Evolutionary conservation across 2,329 filamentous ascomycete genomes (phyloP), one percentile per base, ranked within the genome.

Genomic region (Davidsoniella eucalypti): DNA sequence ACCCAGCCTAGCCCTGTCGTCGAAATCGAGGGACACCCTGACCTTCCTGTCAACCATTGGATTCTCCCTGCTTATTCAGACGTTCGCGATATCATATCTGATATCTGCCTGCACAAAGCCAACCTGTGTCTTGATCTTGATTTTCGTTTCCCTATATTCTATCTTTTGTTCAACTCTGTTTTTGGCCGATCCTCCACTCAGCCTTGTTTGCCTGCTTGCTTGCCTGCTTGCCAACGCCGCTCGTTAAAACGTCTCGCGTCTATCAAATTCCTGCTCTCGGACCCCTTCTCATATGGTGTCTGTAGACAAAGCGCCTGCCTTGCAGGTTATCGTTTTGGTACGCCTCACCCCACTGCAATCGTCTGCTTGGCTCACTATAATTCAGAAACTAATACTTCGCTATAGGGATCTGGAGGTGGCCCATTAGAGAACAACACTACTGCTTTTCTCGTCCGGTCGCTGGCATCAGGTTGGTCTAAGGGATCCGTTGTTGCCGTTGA

Each of bases 401-500:
- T 52, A 55, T 60, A 94, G 87, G 92, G 92, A 56, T 79, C 87
- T 43, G 86, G 87, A 47, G 92, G 92, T 52, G 92, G 92, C 48
- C 92, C 92, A 29, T 75, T 78, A 59, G 92, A 98, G 71, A 81
- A 87, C 63, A 92, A 88, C 62, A 83, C 86, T 21, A 95, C 90
- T 0, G 86, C 87, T 2, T 79, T 96, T 52, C 76, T 98, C 17
- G 85, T 96, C 44, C 82, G 90, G 44, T 90, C 90, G 4, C 73
- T 82, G 8, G 76, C 80, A 26, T 76, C 82, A 48, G 76, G 80
- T 54, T 98, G 92, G 92, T 70, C 74, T 45, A 83, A 80, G 58
- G 82, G 84, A 42, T 95, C 87, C 0, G 65, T 95, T 39, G 70
- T 96, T 25, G 87, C 90, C n/a, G 82, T 98, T 48, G 92, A 98